Percentiles rank a stretch among this genome's conserved stretches.
Conservation (phyloP, 805 yeast genomes). For the Schwanniomyces yamadae region DNA sequence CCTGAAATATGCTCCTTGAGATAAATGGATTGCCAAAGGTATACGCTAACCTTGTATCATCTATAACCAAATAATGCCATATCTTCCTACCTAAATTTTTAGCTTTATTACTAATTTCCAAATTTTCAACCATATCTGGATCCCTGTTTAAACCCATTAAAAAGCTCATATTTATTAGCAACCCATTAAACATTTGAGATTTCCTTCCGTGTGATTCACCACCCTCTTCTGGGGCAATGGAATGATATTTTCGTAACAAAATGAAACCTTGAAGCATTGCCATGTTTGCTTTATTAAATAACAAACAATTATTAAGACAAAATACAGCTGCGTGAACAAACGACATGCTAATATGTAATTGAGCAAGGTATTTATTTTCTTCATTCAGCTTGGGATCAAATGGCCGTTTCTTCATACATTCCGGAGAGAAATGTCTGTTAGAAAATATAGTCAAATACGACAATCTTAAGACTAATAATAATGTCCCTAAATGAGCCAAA, state of each 20-base stretch:
- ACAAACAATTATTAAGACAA: constrained; percentile 49
- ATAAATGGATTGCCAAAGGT: constrained; percentile 45
- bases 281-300: constrained; percentile 45
- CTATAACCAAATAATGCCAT: constrained; percentile 48
- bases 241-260: constrained; percentile 53
- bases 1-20: constrained; percentile 40
- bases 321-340: no score
- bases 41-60: constrained; percentile 43
- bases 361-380: no score
- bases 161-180: constrained; percentile 43
- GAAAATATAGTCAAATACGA: constrained; percentile 33
- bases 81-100: constrained; percentile 51
- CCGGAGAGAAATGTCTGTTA: constrained; percentile 12
- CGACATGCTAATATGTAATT: no score
- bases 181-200: constrained; percentile 21
- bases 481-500: constrained; percentile 29
- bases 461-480: constrained; percentile 35
- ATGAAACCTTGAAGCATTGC: constrained; percentile 60
- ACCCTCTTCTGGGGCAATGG: constrained; percentile 54
- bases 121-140: constrained; percentile 39
- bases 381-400: no score
- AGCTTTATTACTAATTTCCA: constrained; percentile 18
- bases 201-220: constrained; percentile 40
- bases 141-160: constrained; percentile 49
- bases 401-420: no score